phyloP scores from a whole-genome alignment of 2,329 filamentous ascomycete genomes.

The Chaetothyriales sp. region DNA sequence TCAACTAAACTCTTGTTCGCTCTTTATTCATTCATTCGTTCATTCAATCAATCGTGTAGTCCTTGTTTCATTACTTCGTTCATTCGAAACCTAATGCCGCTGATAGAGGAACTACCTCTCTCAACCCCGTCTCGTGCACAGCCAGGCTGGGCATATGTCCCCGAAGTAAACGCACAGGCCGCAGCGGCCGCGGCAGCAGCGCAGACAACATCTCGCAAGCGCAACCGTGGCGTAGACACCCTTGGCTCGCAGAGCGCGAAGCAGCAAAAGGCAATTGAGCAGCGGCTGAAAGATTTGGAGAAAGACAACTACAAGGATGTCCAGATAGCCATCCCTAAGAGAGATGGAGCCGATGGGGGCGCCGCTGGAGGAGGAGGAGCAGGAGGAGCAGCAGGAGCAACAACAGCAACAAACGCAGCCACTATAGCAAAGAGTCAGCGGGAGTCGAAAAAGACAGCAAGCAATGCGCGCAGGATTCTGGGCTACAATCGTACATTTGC shows the following conservation, averaged over 20 bases:
- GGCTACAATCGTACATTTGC: conserved; percentile 35
- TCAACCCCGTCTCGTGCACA: conserved; percentile 46
- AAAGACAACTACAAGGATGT: conserved; percentile 62
- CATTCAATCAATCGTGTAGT: not conserved
- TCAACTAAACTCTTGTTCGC: too few species aligned
- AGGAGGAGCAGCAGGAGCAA: not conserved
- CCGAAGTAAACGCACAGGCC: conserved; percentile 51
- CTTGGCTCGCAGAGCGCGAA: conserved; percentile 51
- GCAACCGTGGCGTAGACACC: conserved; percentile 34
- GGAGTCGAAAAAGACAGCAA: conserved; percentile 29
- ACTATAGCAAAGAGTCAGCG: conserved; percentile 20
- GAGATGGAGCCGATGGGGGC: conserved; percentile 9
- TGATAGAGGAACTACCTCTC: conserved; percentile 64
- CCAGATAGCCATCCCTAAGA: conserved; percentile 46
- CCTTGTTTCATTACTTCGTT: too few species aligned
- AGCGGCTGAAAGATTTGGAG: conserved; percentile 70
- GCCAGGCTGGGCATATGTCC: conserved; percentile 74
- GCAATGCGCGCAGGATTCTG: conserved; percentile 33
- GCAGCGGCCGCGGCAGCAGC: conserved; percentile 36
- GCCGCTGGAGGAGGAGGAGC: not conserved
- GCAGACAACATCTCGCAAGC: conserved; percentile 22
- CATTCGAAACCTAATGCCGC: conserved; percentile 35
- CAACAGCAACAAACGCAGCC: not conserved
- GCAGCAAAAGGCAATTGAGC: conserved; percentile 65
- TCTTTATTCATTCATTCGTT: too few species aligned